phyloP scores from a whole-genome alignment of 2,329 filamentous ascomycete genomes.

The Ilyonectria mors-panacis region DNA sequence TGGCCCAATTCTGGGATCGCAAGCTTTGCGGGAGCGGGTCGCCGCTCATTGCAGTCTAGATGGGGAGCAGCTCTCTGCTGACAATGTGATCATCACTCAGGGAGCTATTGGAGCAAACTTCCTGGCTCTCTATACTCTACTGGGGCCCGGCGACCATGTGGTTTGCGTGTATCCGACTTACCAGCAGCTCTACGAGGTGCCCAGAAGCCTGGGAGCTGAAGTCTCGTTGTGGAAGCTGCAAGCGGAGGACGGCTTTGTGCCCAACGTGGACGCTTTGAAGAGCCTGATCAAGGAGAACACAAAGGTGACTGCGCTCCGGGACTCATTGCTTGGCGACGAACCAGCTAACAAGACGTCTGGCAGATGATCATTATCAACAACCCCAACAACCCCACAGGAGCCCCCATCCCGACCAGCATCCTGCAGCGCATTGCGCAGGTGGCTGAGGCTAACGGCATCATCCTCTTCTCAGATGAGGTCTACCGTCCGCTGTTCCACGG shows the following conservation, averaged over 20 bases:
- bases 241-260: slow-evolving; percentile 75
- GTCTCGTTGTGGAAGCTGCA: slow-evolving; percentile 83
- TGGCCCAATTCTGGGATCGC: slow-evolving; percentile 79
- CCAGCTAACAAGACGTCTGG: slow-evolving; percentile 20
- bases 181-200: slow-evolving; percentile 85
- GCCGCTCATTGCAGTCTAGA: slow-evolving; percentile 75
- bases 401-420: slow-evolving; percentile 73
- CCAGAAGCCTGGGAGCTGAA: slow-evolving; percentile 80
- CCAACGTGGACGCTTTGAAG: slow-evolving; percentile 77
- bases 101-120: slow-evolving; percentile 91
- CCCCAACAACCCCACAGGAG: slow-evolving; percentile 87
- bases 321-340: not conserved
- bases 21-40: slow-evolving; percentile 74
- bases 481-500: slow-evolving; percentile 87
- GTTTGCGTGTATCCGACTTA: slow-evolving; percentile 91
- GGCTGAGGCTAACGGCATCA: slow-evolving; percentile 74
- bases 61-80: slow-evolving; percentile 59
- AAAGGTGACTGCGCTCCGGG: slow-evolving; percentile 65
- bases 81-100: slow-evolving; percentile 82
- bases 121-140: slow-evolving; percentile 79
- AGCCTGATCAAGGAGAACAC: slow-evolving; percentile 77
- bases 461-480: slow-evolving; percentile 83
- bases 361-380: slow-evolving; percentile 73
- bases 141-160: slow-evolving; percentile 84
- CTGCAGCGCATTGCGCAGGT: slow-evolving; percentile 75